Evolutionary conservation across 2,329 filamentous ascomycete genomes (phyloP).

Genomic region (Metarhizium robertsii): DNA sequence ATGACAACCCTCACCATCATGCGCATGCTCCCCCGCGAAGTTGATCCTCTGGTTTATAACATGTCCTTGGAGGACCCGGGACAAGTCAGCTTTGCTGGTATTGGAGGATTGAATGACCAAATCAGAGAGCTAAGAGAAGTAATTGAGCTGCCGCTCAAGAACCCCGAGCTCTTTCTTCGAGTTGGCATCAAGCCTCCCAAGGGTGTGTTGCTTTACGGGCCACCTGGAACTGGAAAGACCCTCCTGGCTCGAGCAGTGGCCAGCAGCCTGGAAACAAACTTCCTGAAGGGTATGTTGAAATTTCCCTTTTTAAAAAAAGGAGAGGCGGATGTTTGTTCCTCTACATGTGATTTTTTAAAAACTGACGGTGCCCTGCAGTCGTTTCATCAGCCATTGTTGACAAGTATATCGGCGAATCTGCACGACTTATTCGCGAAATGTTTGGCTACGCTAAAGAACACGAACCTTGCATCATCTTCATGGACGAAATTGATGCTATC

Average conservation of each 20-base stretch:
- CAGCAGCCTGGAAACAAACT: slow-evolving; percentile 95
- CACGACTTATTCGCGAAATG: slow-evolving; percentile 96
- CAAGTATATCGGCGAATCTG: slow-evolving; percentile 99
- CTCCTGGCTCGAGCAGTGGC: slow-evolving; percentile 89
- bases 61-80: slow-evolving; percentile 98
- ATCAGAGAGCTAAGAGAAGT: slow-evolving; percentile 96
- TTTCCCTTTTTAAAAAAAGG: neutral
- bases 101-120: slow-evolving; percentile 95
- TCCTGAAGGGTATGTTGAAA: slow-evolving; percentile 69
- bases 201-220: slow-evolving; percentile 91
- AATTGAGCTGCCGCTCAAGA: slow-evolving; percentile 95
- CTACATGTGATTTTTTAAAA: neutral
- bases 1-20: slow-evolving; percentile 99
- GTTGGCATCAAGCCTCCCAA: slow-evolving; percentile 99
- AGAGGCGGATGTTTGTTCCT: no score
- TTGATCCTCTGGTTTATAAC: slow-evolving; percentile 98
- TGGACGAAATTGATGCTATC: slow-evolving; percentile 99
- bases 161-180: slow-evolving; percentile 91
- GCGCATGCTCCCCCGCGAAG: slow-evolving; percentile 97
- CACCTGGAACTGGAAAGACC: slow-evolving; percentile 95
- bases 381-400: slow-evolving; percentile 98
- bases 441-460: slow-evolving; percentile 99
- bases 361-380: slow-evolving; percentile 43
- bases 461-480: slow-evolving; percentile 99
- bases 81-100: slow-evolving; percentile 94